Evolutionary conservation across 345 rosid species (phyloP), one percentile per base, ranked within the genome.

Genomic region (Heritiera littoralis): DNA sequence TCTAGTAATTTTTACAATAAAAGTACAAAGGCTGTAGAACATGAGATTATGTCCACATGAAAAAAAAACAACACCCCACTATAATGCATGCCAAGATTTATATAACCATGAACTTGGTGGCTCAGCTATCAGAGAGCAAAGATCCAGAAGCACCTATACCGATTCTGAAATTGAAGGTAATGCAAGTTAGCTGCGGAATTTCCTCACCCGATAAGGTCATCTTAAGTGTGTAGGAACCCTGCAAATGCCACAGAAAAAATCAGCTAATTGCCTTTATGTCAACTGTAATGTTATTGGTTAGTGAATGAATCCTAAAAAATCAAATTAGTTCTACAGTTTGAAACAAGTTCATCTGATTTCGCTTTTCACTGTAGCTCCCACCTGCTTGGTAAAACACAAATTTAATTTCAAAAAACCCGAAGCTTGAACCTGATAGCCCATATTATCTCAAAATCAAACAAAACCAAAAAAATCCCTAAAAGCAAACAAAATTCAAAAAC

Each of bases 91-190:
- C 46, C 9, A 13, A 48, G 7, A 65, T 48, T 46, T 48, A 46
- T 6, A 9, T 6, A 48, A 14, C 9, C 35, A 10, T 38, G 10
- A 51, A 32, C 63, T 48, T 55, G 32, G 45, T 14, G 30, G 59
- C 48, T 80, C 67, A 74, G 40, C 55, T 74, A 72, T 74, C 45
- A 56, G 78, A 74, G 23, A 54, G n/a, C 5, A 6, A 72, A 35
- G 79, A 78, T 65, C 82, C 78, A 35, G 46, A 54, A 72, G 46
- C 49, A 72, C 76, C 48, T 1, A 86, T 72, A 28, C 81, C 41
- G 8, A 88, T 81, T 60, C 79, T 87, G 87, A 88, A 90, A 4
- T 81, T 80, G 88, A 90, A 90, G 89, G 86, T 86, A 75, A 90
- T 68, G 81, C 93, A 90, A 56, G 89, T 87, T 81, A 90, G 74